Percentiles rank a stretch among this genome's conserved stretches.
Conservation (phyloP, 2,329 filamentous ascomycete genomes). For the Helminthosporium solani region DNA sequence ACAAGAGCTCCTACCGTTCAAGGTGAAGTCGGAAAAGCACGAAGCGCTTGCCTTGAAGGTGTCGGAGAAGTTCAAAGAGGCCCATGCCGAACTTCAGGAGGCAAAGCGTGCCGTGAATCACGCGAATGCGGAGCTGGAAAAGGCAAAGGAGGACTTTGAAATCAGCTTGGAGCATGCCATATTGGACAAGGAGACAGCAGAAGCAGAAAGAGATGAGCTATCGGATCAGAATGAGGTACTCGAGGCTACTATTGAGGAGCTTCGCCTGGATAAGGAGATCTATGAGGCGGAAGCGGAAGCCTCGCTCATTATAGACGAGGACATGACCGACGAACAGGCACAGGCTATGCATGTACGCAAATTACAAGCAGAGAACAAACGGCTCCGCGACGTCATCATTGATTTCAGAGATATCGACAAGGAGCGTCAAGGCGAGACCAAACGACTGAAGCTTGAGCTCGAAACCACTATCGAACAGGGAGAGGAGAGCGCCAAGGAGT, state of each 20-base stretch:
- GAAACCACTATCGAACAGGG: slow-evolving; percentile 35
- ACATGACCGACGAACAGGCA: slow-evolving; percentile 1
- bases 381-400: slow-evolving; percentile 80
- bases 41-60: slow-evolving; percentile 73
- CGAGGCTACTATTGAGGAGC: slow-evolving; percentile 78
- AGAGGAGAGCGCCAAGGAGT: slow-evolving; percentile 49
- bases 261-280: slow-evolving; percentile 85
- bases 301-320: slow-evolving; percentile 10
- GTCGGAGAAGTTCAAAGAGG: slow-evolving; percentile 82
- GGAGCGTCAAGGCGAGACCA: slow-evolving; percentile 69
- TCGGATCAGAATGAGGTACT: slow-evolving; percentile 69
- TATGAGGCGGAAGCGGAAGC: slow-evolving; percentile 76
- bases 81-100: slow-evolving; percentile 76
- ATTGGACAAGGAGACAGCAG: slow-evolving; percentile 92
- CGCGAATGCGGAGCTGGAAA: slow-evolving; percentile 69
- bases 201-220: slow-evolving; percentile 64
- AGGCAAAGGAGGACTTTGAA: slow-evolving; percentile 80
- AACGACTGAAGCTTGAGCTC: slow-evolving; percentile 33
- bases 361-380: slow-evolving; percentile 86
- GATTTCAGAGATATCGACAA: slow-evolving; percentile 82
- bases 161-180: slow-evolving; percentile 81
- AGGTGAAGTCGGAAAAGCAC: neutral
- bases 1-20: slow-evolving; percentile 59
- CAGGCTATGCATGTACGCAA: slow-evolving; percentile 56
- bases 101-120: slow-evolving; percentile 75